Evolutionary conservation across 139 green algal species (phyloP).

Genomic region (Micractinium sp.): DNA sequence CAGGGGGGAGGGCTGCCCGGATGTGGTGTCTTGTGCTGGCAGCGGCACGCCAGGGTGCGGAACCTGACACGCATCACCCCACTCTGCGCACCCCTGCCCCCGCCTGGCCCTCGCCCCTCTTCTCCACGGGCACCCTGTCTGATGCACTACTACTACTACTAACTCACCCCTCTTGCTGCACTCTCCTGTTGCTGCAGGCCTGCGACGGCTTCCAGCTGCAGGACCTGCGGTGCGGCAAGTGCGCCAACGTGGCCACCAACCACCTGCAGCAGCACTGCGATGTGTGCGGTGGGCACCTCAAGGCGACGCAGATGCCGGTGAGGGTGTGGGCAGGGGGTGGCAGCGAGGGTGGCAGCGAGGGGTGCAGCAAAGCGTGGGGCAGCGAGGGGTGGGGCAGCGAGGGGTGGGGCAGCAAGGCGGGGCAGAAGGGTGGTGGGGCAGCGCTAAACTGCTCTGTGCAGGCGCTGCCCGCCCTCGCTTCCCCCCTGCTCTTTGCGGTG

Average conservation of each 20-base stretch:
- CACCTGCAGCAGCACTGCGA: conserved; percentile 67
- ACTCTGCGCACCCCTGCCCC: not conserved
- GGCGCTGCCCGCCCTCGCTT: not conserved
- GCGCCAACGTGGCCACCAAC: conserved; percentile 58
- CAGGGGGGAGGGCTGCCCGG: not conserved
- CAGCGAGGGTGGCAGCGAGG: not conserved
- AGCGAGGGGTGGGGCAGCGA: no score
- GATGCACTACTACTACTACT: no score
- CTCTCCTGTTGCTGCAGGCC: conserved; percentile 65
- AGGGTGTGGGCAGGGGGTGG: not conserved
- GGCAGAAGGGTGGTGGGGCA: not conserved
- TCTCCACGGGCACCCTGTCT: no score
- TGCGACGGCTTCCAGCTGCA: conserved; percentile 83
- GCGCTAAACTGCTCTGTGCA: not conserved
- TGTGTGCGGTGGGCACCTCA: conserved; percentile 71
- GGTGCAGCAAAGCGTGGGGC: no score
- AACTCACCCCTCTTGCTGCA: conserved; percentile 52
- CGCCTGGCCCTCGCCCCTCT: no score
- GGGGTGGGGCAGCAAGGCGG: no score
- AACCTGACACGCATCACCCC: no score
- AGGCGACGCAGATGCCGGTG: conserved; percentile 43
- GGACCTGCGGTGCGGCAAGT: conserved; percentile 87
- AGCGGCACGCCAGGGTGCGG: no score
- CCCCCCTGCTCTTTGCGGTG: not conserved
- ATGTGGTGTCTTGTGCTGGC: not conserved